Evolutionary conservation across 352 stramenopile genomes (phyloP), one percentile per base, ranked within the genome.

Genomic region (Pythium phragmitis): DNA sequence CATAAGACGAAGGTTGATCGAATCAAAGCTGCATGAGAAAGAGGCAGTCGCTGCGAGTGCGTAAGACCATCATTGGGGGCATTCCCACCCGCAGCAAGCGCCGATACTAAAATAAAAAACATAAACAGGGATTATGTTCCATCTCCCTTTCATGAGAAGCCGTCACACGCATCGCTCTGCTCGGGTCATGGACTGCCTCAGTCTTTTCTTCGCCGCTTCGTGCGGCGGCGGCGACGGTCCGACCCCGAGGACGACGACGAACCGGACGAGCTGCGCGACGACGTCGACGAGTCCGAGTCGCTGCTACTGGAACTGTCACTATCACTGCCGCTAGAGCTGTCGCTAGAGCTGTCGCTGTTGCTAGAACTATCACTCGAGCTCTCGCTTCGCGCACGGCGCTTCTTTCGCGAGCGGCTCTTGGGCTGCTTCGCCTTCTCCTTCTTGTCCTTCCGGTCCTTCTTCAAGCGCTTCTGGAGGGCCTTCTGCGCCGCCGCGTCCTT

Each of bases 201-300:
- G 23, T 88, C 65, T 46, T 57, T 80, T 48, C 77, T 72, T 43
- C 53, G 76, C 19, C 70, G 69, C 65, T 89, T 88, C 0, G 56
- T 72, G 57, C 57, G 52, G 37, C 41, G 62, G 28, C 73, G 75
- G 42, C 62, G 65, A 55, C 79, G 86, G 14, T 73, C 74, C 19
- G 74, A 82, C 33, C 63, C 48, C 43, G 48, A 51, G 14, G 53
- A 59, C 39, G 58, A 49, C 63, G 73, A 50, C 50, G 53, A 82
- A 13, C 69, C 68, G 21, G 45, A 50, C 17, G 72, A 80, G 6
- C 52, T 67, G 33, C 43, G 37, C 16, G 60, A 69, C 51, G 60
- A 42, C 39, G 68, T 72, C 9, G 54, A 65, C 49, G 64, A 71
- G 41, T 64, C 67, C 8, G 61, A 67, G 26, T 41, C 62, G 46